Evolutionary conservation across 148 eudicot genomes (phyloP), one percentile per base, ranked within the genome.

Genomic region (Simmondsia chinensis): DNA sequence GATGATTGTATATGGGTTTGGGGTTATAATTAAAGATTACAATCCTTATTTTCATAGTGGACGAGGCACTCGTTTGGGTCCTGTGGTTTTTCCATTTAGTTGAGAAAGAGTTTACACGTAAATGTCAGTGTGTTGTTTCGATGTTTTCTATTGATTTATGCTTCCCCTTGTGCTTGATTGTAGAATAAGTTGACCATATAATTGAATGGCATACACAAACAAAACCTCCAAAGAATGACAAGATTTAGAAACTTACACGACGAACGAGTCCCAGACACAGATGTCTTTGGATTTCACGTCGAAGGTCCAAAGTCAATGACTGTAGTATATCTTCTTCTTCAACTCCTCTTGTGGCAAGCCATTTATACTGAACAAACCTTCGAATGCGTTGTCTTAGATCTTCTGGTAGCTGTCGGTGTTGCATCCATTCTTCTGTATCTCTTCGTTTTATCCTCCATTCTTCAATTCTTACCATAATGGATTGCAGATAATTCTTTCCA

Each of bases 341-440:
- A 9, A 91, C 99, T 27, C 99, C 99, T 77, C 96, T 69, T 6
- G 95, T 86, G 22, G 99, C 93, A 15, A 79, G 69, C 96, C 96
- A 91, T 38, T 86, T 72, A 54, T 82, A 91, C 37, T 91, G 99
- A 53, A 74, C 94, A 63, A 82, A 91, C 16, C 83, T 72, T 18
- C 99, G 80, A 18, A 91, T 69, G 17, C 94, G 85, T 30, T 86
- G 72, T 66, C 83, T 79, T 45, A 91, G 68, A 13, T 86, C 85
- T 9, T 60, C 83, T 18, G 96, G 99, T 9, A 91, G 62, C 60
- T 91, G 88, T 13, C 91, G 63, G 50, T 85, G 95, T 59, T 78
- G 77, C 95, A 85, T 85, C 95, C 95, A 85, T 21, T 85, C 95
- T 53, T 85, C 95, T 18, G 91, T 78, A 48, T 85, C 95, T 59